These are phyloP conservation scores for Paracoccidioides lutzii DNA, from an alignment of 2,329 filamentous ascomycete genomes.

Conservation along the genomic window DNA sequence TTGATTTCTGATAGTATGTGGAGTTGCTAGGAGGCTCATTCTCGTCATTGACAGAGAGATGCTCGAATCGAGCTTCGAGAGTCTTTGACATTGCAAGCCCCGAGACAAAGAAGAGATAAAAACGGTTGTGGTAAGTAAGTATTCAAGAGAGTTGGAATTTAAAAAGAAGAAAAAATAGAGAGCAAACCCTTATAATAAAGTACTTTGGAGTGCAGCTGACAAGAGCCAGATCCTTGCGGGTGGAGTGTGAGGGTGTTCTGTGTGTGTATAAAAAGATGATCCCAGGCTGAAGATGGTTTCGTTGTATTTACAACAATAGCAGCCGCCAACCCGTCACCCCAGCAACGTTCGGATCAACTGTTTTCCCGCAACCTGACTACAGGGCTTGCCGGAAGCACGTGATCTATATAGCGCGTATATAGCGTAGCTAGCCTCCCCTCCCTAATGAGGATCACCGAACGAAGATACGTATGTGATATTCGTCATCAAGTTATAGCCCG, in stretches of 20 bases:
- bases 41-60: slow-evolving; percentile 79
- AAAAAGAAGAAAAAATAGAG: not conserved
- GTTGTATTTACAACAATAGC: not conserved
- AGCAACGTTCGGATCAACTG: slow-evolving; percentile 1
- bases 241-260: not conserved
- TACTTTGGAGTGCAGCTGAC: no score
- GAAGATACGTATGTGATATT: no score
- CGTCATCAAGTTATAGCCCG: no score
- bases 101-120: slow-evolving; percentile 24
- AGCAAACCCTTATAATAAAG: not conserved
- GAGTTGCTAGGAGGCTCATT: slow-evolving; percentile 50
- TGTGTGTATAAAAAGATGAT: not conserved
- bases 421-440: not conserved
- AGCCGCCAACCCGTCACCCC: not conserved
- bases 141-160: not conserved
- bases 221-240: no score
- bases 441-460: not conserved
- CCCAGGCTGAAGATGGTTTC: not conserved
- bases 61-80: slow-evolving; percentile 79
- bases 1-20: slow-evolving; percentile 55
- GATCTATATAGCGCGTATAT: not conserved
- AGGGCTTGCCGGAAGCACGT: not conserved
- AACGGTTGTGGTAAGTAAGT: not conserved
- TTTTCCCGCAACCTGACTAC: not conserved
- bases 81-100: slow-evolving; percentile 53